Evolutionary conservation across 768 basidiomycete species (phyloP).

Genomic region (Psilocybe cubensis): DNA sequence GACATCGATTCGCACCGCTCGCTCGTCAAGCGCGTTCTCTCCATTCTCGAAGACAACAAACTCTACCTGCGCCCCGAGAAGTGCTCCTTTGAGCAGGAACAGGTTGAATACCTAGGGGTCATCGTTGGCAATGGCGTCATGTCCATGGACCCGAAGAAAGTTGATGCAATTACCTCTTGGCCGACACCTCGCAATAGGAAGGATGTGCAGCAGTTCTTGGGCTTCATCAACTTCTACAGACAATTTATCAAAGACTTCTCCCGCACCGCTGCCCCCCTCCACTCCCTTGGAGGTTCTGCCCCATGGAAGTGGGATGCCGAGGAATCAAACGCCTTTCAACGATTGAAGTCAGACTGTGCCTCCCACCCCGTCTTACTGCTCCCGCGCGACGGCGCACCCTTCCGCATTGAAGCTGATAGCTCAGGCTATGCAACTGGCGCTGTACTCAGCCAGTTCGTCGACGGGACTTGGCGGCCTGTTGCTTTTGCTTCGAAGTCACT

Average conservation of each 20-base stretch:
- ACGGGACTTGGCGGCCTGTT: conserved; percentile 33
- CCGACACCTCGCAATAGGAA: too few relatives aligned
- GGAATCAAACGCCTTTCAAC: too few relatives aligned
- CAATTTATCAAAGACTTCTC: too few relatives aligned
- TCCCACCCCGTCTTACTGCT: too few relatives aligned
- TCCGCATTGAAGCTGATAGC: conserved; percentile 36
- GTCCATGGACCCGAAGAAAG: conserved; percentile 19
- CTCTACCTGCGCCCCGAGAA: conserved; percentile 42
- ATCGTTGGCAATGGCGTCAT: conserved; percentile 22
- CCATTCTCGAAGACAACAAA: conserved; percentile 24
- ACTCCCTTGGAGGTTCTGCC: too few relatives aligned
- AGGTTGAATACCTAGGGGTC: conserved; percentile 37
- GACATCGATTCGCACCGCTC: conserved; percentile 19
- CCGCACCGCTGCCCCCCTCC: too few relatives aligned
- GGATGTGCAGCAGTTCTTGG: too few relatives aligned
- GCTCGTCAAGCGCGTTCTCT: conserved; percentile 9
- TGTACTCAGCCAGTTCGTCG: conserved; percentile 35
- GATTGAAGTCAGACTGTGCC: too few relatives aligned
- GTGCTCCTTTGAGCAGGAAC: conserved; percentile 32
- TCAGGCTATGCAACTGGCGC: conserved; percentile 40
- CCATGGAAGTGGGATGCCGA: too few relatives aligned
- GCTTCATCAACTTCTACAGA: too few relatives aligned
- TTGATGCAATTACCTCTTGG: too few relatives aligned
- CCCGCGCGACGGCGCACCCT: too few relatives aligned
- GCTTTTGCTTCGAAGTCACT: conserved; percentile 34